Percentiles rank a stretch among this genome's conserved stretches.
Evolutionary conservation across 441 rosid species (phyloP).

Genomic region (Adansonia rubrostipa): DNA sequence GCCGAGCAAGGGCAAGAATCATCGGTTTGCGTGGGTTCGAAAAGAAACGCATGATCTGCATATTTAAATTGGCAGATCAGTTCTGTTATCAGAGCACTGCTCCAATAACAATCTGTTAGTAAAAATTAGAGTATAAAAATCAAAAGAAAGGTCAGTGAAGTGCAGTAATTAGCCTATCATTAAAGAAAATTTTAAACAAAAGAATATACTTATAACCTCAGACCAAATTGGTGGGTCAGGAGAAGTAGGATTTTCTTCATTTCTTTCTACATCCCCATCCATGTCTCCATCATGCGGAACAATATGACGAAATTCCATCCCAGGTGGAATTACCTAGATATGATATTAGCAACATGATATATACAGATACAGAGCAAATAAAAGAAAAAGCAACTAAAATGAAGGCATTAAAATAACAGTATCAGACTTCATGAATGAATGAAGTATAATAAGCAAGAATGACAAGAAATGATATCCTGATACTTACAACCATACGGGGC

Average conservation of each 20-base stretch:
- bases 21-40: constrained; percentile 90
- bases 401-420: background rate
- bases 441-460: background rate
- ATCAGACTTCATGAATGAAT: background rate
- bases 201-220: constrained; percentile 52
- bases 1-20: constrained; percentile 96
- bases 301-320: constrained; percentile 95
- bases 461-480: constrained; percentile 10
- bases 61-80: constrained; percentile 28
- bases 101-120: background rate
- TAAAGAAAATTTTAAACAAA: background rate
- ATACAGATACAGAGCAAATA: background rate
- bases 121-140: constrained; percentile 12
- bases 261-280: constrained; percentile 69
- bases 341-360: constrained; percentile 21
- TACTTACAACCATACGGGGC: constrained; percentile 94
- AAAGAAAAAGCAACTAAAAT: background rate
- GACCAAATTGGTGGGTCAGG: constrained; percentile 92
- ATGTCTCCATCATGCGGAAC: constrained; percentile 76
- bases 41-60: constrained; percentile 93
- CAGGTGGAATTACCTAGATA: constrained; percentile 85
- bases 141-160: background rate
- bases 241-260: constrained; percentile 63
- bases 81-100: constrained; percentile 20
- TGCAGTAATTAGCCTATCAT: background rate